A percentile compares a stretch with the other conserved stretches of the same genome.
These are phyloP conservation scores for Solanum hybrid DNA, from an alignment of 305 asterid genomes.

Conservation along the genomic window DNA sequence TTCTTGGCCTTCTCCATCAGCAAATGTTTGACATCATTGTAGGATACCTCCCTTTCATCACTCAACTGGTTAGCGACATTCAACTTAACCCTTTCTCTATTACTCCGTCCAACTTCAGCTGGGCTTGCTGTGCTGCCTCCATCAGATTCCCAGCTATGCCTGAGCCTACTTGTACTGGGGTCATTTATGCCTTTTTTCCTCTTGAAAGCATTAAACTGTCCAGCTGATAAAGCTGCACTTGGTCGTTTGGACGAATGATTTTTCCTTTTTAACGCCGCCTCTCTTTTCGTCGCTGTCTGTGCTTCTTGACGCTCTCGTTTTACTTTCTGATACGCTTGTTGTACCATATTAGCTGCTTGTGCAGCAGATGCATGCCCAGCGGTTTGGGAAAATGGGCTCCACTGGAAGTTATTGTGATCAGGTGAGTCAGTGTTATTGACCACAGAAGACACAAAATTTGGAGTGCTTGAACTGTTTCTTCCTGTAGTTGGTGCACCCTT, in stretches of 20 bases:
- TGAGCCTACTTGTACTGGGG: constrained; percentile 19
- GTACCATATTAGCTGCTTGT: constrained; percentile 68
- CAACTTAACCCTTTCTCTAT: neutral
- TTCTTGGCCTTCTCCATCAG: constrained; percentile 46
- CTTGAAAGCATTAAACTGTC: constrained; percentile 35
- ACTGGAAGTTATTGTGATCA: constrained; percentile 28
- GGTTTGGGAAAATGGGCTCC: constrained; percentile 63
- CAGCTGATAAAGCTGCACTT: constrained; percentile 21
- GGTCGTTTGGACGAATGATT: constrained; percentile 41
- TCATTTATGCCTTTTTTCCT: constrained; percentile 47
- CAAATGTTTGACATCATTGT: neutral
- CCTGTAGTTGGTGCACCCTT: constrained; percentile 1
- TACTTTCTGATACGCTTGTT: constrained; percentile 73
- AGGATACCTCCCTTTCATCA: neutral
- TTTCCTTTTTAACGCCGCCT: constrained; percentile 40
- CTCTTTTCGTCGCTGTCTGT: constrained; percentile 58
- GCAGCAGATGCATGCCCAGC: constrained; percentile 42
- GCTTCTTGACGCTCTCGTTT: constrained; percentile 65
- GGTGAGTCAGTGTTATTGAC: neutral
- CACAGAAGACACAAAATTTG: constrained; percentile 8
- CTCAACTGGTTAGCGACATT: neutral
- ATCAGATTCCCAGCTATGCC: constrained; percentile 8
- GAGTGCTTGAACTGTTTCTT: constrained; percentile 14
- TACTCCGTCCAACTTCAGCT: neutral
- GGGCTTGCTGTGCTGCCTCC: neutral